phyloP scores from a whole-genome alignment of 805 yeast species.

The Tanozyma kutaoensis region DNA sequence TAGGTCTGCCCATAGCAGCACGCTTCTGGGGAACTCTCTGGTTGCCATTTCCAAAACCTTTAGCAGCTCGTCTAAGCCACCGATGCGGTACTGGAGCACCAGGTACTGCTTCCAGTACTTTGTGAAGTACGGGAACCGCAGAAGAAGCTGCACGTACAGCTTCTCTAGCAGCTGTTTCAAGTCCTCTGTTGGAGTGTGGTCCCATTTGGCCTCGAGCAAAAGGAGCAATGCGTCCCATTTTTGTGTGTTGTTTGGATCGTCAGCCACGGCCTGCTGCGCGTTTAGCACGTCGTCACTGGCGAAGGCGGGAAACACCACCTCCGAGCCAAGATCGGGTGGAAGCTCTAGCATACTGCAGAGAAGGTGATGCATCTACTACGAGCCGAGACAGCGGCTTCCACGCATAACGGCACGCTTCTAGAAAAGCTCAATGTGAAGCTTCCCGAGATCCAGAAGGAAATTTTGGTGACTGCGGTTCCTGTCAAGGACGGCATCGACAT shows the following conservation, averaged over 20 bases:
- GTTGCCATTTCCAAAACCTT: slow-evolving; percentile 18
- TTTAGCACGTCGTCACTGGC: no score
- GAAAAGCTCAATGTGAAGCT: no score
- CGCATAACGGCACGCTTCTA: no score
- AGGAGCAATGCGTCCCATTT: slow-evolving; percentile 28
- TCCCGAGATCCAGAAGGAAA: no score
- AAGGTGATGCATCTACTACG: no score
- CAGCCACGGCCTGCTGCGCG: no score
- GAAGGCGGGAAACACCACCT: no score
- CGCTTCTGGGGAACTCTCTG: slow-evolving; percentile 32
- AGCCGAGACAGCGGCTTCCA: no score
- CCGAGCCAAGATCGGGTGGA: no score
- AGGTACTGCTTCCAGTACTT: slow-evolving; percentile 54
- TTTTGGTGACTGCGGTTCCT: no score
- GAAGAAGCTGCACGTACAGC: slow-evolving; percentile 22
- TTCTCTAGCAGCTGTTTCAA: slow-evolving; percentile 1
- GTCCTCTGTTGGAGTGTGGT: slow-evolving; percentile 1
- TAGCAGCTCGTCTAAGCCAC: slow-evolving; percentile 40
- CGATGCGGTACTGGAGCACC: slow-evolving; percentile 39
- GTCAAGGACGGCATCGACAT: no score
- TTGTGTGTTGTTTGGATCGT: slow-evolving; percentile 16
- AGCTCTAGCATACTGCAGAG: no score
- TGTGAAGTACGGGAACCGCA: slow-evolving; percentile 43
- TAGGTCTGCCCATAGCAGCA: slow-evolving; percentile 63
- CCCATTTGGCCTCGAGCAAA: slow-evolving; percentile 10